Evolutionary conservation across 73 alveolate species (phyloP).

Genomic region (Loxodes magnus): DNA sequence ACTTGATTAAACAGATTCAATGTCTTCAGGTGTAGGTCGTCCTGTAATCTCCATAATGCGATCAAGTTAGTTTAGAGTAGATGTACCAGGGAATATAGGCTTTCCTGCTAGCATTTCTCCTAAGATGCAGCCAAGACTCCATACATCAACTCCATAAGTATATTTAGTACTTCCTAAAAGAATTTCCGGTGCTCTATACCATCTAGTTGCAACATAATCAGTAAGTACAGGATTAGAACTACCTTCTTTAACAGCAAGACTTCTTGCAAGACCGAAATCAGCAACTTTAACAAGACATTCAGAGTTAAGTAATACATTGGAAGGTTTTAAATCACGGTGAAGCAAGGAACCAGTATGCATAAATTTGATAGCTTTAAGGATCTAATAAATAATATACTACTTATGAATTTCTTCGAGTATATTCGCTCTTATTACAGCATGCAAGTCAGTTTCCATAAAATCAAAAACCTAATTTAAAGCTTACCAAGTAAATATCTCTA

Average conservation of each 20-base stretch:
- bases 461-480: constrained; percentile 38
- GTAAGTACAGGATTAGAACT: constrained; percentile 62
- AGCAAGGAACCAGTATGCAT: constrained; percentile 67
- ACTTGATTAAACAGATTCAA: constrained; percentile 53
- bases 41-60: constrained; percentile 66
- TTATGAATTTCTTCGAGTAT: constrained; percentile 61
- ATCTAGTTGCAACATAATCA: constrained; percentile 87
- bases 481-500: constrained; percentile 32
- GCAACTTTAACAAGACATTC: constrained; percentile 81
- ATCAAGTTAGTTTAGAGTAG: constrained; percentile 65
- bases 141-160: constrained; percentile 83
- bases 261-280: constrained; percentile 83
- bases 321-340: constrained; percentile 81
- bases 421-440: constrained; percentile 60
- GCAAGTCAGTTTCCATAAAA: constrained; percentile 78
- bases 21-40: constrained; percentile 64
- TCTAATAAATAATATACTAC: constrained; percentile 42
- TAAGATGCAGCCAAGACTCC: constrained; percentile 85
- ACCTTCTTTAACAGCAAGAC: constrained; percentile 41
- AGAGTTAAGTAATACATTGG: constrained; percentile 63
- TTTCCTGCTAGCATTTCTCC: constrained; percentile 68
- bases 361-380: constrained; percentile 53
- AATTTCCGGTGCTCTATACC: constrained; percentile 92
- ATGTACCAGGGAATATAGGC: constrained; percentile 82
- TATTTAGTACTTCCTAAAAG: constrained; percentile 70